Evolutionary conservation across 768 basidiomycete genomes (phyloP), one percentile per base, ranked within the genome.

Genomic region (Tephrocybe sp.): DNA sequence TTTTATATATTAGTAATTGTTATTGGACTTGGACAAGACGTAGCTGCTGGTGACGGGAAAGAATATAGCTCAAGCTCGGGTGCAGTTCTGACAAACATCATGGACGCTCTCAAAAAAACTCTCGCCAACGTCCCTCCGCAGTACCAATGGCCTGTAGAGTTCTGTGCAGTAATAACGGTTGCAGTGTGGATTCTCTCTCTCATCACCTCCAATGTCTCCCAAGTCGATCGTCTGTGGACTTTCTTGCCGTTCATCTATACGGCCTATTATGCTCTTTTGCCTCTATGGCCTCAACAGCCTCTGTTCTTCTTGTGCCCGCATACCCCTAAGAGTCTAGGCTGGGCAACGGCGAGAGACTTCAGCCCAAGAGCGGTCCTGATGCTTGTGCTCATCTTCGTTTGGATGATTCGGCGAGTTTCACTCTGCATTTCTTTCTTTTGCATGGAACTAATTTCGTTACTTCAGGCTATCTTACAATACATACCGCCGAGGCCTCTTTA

Each of bases 191-290:
- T 88, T 6, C 62, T 77, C 4, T 88, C 87, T 6, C 42, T 91
- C 19, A 38, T 88, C 30, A 92, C 89, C 0, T 76, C 79, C 34
- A 94, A 95, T 58, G 86, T 89, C 40, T 90, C 87, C 1, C 90
- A 93, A 63, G 92, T 95, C 21, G 92, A 98, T 69, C 82, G 90
- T 24, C 62, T 92, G 22, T 86, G 84, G 84, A 82, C 89, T 0
- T 82, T 93, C 65, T 59, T 90, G 28, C 94, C 95, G 0, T 77
- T 86, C 6, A 75, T 95, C 16, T 96, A 95, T 67, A 82, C 86
- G 0, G 82, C 84, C 1, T 91, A 91, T 62, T 92, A 83, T 62
- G 87, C 93, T 1, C 71, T 97, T 24, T 66, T 88, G 2, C 93
- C 91, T 1, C 67, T 87, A 6, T 74, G 76, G 60, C 78, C 77